phyloP scores from a whole-genome alignment of 805 yeast species.

The Candida insectalens region DNA sequence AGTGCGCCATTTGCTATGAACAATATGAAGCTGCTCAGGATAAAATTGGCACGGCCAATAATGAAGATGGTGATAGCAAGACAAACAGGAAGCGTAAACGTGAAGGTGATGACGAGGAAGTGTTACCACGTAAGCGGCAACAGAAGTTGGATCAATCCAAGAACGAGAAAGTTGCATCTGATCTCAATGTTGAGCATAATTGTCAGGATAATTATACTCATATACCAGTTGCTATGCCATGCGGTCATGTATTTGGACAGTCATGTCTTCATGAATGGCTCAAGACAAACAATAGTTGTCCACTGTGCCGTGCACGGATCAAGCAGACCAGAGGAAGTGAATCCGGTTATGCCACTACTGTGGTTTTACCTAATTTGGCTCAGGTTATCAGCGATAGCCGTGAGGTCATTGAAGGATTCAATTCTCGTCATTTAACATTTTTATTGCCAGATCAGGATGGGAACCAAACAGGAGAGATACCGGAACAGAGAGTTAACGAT shows the following conservation, averaged over 20 bases:
- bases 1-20: slow-evolving; percentile 63
- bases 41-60: slow-evolving; percentile 4
- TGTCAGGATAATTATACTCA: slow-evolving; percentile 35
- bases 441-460: slow-evolving; percentile 21
- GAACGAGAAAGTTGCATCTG: slow-evolving; percentile 10
- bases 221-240: slow-evolving; percentile 65
- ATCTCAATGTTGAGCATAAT: too few relatives aligned
- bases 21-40: slow-evolving; percentile 26
- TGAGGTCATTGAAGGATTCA: slow-evolving; percentile 20
- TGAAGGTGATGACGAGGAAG: slow-evolving; percentile 10
- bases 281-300: slow-evolving; percentile 64
- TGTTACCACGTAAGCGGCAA: slow-evolving; percentile 5
- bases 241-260: slow-evolving; percentile 81
- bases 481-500: slow-evolving; percentile 4
- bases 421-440: slow-evolving; percentile 21
- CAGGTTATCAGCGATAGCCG: slow-evolving; percentile 23
- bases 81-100: slow-evolving; percentile 3
- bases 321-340: slow-evolving; percentile 20
- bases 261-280: slow-evolving; percentile 85
- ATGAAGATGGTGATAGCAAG: slow-evolving; percentile 3
- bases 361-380: slow-evolving; percentile 27
- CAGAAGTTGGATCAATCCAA: slow-evolving; percentile 3
- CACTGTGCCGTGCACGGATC: slow-evolving; percentile 65
- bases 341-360: slow-evolving; percentile 19
- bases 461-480: not conserved